Base-by-base conservation (phyloP, 495 filamentous ascomycete genomes). In the Amphirosellinia nigrospora region DNA sequence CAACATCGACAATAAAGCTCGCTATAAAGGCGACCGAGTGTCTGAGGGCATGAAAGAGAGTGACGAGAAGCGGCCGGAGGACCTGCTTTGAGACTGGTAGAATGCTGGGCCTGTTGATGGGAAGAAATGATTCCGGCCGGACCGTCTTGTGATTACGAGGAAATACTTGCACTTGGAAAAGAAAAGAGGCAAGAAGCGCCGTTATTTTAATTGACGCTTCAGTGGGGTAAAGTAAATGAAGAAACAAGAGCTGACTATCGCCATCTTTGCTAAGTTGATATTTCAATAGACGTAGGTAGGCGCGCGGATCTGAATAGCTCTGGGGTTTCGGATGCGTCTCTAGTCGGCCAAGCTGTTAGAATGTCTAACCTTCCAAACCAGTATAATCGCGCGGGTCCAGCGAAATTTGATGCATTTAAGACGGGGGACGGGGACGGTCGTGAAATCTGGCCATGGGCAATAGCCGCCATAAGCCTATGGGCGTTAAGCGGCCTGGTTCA, bases 381-480 rank as follows among this genome's bases (percentile, higher is more conserved):
- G 36, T 21, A 36, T 36, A 30, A 10, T 46, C 30, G 21, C 36
- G 6, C 5, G 8, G 6, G 50, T n/a, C 30, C 4, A 21, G 34
- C 16, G 28, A 28, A 23, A 38, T 38, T 21, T 34, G 53, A 68
- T 26, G 66, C 38, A 30, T 50, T 21, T 9, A 45, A 45, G 39
- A 56, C n/a, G 9, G 15, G 19, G 28, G 5, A 10, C 21, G 15
- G 19, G 28, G 5, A 10, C 21, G 55, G 66, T 30, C 43, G 43
- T 28, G 5, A 38, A 19, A 61, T 50, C 30, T 61, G 66, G 66
- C 55, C 36, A 32, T 13, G 10, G 38, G 55, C 43, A 61, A 62
- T 59, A 70, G 38, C 68, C 68, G 68, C 68, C 68, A 70, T 6
- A 36, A 19, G 21, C 34, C 45, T 28, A 64, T 46, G 60, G 48